Base-by-base conservation (phyloP, 257 asterid species). In the Fraxinus quadrangulata region DNA sequence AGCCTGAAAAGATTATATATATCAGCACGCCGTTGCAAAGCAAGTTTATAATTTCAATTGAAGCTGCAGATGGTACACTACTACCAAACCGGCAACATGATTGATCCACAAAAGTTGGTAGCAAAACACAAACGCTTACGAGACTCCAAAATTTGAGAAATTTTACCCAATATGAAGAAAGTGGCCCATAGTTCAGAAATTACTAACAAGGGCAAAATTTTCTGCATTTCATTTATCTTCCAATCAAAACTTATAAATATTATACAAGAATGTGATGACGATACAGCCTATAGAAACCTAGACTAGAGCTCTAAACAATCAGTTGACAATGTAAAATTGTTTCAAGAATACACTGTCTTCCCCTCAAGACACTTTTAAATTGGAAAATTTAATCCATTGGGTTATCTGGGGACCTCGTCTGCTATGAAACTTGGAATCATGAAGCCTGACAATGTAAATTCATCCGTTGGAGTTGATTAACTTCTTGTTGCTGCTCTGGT, bases 381-480 rank as follows among this genome's bases (percentile, higher is more conserved):
- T 2, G 13, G 67, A 51, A 59, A n/a, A 59, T 59, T 21, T 59
- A 21, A 36, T 59, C 70, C 42, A 37, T 59, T 12, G 30, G 37
- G 8, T 79, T 28, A 47, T 37, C 34, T 49, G 67, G 56, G 77
- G 33, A 75, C 34, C 42, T 61, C 45, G 49, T 36, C 36, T 30
- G 47, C 49, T 3, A 4, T 42, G 49, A 42, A 42, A 42, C 49
- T 42, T 63, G 3, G 40, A 36, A 30, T 81, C 89, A 89, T 36
- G 90, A 75, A n/a, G 89, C 87, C 90, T 89, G 94, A 61, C 93
- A 87, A 77, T 88, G 97, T 30, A 30, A 30, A 30, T 30, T 30
- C 96, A 88, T 88, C 90, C 89, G 89, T 86, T 94, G 98, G 63
- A 94, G 97, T 82, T 92, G 96, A 84, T 89, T 86, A 47, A 94